Evolutionary conservation across 1,139 yeast genomes (phyloP).

Genomic region (Pneumocystis carinii): DNA sequence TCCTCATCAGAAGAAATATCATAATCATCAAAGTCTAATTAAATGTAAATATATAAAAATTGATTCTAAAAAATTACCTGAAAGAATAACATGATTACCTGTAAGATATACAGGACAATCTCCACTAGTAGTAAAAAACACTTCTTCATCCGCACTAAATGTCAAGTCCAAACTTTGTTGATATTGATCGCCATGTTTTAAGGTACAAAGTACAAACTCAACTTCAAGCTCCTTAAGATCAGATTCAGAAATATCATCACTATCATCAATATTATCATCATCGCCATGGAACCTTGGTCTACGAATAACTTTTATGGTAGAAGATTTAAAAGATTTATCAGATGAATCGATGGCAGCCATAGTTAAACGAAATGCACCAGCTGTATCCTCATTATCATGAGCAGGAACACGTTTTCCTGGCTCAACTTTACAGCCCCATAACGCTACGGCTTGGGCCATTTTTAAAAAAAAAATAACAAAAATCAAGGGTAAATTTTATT

Average conservation of each 20-base stretch:
- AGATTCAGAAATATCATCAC: slow-evolving; percentile 28
- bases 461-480: not conserved
- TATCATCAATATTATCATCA: slow-evolving; percentile 23
- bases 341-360: slow-evolving; percentile 93
- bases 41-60: slow-evolving; percentile 17
- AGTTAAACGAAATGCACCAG: slow-evolving; percentile 79
- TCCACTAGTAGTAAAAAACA: slow-evolving; percentile 86
- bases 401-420: slow-evolving; percentile 85
- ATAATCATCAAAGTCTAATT: slow-evolving; percentile 49
- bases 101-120: slow-evolving; percentile 69
- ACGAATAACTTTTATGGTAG: slow-evolving; percentile 56
- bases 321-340: slow-evolving; percentile 64
- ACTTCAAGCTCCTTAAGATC: slow-evolving; percentile 29
- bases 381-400: slow-evolving; percentile 47
- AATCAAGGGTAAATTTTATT: slow-evolving; percentile 1
- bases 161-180: slow-evolving; percentile 87
- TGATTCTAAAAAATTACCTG: slow-evolving; percentile 29
- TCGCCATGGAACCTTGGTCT: slow-evolving; percentile 29
- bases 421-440: slow-evolving; percentile 66
- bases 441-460: slow-evolving; percentile 57
- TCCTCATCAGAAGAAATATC: slow-evolving; percentile 89
- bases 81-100: slow-evolving; percentile 94
- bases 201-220: slow-evolving; percentile 61
- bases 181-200: slow-evolving; percentile 60
- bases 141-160: slow-evolving; percentile 86